Conservation (phyloP, 2,329 filamentous ascomycete genomes). For the Leptographium radiaticola region DNA sequence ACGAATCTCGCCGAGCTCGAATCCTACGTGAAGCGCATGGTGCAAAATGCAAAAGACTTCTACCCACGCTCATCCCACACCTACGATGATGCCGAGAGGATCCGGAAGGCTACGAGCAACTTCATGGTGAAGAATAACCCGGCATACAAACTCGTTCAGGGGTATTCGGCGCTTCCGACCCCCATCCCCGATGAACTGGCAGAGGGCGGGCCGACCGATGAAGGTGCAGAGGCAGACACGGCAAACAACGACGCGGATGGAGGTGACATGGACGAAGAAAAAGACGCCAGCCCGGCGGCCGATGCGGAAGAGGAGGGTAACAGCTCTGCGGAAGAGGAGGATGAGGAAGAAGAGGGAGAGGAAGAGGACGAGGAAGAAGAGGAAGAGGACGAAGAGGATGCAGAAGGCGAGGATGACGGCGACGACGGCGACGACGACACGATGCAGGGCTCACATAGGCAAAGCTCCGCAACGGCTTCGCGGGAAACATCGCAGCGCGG, state of each 20-base stretch:
- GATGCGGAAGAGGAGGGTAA: not conserved
- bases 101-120: slow-evolving; percentile 76
- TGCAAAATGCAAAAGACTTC: slow-evolving; percentile 75
- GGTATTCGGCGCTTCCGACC: slow-evolving; percentile 60
- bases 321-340: not conserved
- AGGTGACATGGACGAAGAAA: slow-evolving; percentile 6
- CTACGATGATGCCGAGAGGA: slow-evolving; percentile 74
- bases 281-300: not conserved
- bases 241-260: slow-evolving; percentile 14
- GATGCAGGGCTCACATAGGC: slow-evolving; percentile 14
- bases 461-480: not conserved
- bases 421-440: slow-evolving; percentile 18
- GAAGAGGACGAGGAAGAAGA: not conserved
- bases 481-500: slow-evolving; percentile 7
- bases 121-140: slow-evolving; percentile 82
- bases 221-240: slow-evolving; percentile 18
- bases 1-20: slow-evolving; percentile 60
- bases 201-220: slow-evolving; percentile 18
- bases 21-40: slow-evolving; percentile 77
- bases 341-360: slow-evolving; percentile 1
- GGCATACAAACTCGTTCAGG: slow-evolving; percentile 53
- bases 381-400: slow-evolving; percentile 7
- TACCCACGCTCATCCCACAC: slow-evolving; percentile 60
- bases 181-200: slow-evolving; percentile 49
- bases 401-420: slow-evolving; percentile 7